These are phyloP conservation scores for Perilla frutescens DNA, from an alignment of 257 asterid species.

Conservation along the genomic window DNA sequence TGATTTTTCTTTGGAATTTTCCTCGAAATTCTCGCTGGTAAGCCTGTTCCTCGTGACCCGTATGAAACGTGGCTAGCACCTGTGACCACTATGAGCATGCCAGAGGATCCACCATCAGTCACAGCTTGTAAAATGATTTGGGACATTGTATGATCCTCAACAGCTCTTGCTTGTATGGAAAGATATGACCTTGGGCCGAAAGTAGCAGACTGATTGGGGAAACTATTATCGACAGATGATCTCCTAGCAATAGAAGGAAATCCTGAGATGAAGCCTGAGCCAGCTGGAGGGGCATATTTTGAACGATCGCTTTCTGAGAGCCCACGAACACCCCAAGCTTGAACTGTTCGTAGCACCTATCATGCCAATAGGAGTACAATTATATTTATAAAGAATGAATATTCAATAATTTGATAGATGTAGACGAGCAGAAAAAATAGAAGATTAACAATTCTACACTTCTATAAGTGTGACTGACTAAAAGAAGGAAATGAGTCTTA, in stretches of 20 bases:
- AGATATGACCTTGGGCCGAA: constrained; percentile 89
- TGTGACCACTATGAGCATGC: constrained; percentile 85
- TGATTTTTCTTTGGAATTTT: constrained; percentile 81
- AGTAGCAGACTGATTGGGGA: constrained; percentile 58
- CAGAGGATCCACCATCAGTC: constrained; percentile 62
- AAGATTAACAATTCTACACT: background rate
- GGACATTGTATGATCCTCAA: constrained; percentile 90
- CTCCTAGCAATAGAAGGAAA: constrained; percentile 79
- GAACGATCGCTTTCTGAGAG: constrained; percentile 72
- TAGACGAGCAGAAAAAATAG: background rate
- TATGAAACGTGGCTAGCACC: constrained; percentile 82
- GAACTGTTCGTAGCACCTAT: constrained; percentile 83
- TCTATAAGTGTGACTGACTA: constrained; percentile 7
- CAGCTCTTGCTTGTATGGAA: constrained; percentile 83
- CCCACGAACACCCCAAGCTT: constrained; percentile 86
- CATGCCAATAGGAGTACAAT: constrained; percentile 22
- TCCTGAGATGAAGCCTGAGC: constrained; percentile 96
- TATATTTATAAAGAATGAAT: constrained; percentile 4
- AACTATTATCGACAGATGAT: constrained; percentile 57
- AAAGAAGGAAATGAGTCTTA: background rate
- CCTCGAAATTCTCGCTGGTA: constrained; percentile 84
- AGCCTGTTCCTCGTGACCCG: constrained; percentile 92
- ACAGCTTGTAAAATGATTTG: constrained; percentile 76
- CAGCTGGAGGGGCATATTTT: constrained; percentile 92
- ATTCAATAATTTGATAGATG: background rate